A percentile compares a stretch with the other conserved stretches of the same genome.
phyloP scores from a whole-genome alignment of 306 rosid species.

The Aeschynomene evenia region DNA sequence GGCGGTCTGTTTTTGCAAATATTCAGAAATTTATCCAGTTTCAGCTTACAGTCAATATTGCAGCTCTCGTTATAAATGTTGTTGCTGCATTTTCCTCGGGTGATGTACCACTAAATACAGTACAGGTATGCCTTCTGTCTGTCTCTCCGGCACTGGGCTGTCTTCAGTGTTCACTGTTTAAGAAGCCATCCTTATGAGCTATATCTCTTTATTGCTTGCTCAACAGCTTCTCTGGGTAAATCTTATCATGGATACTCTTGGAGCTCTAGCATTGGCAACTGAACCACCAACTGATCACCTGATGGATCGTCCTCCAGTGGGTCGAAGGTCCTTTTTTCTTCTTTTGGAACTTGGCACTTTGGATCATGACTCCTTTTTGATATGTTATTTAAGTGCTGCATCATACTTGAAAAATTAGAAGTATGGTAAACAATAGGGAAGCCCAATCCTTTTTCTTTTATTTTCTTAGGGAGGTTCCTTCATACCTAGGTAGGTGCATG shows the following conservation, averaged over 20 bases:
- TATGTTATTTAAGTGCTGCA: background rate
- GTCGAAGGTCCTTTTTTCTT: constrained; percentile 57
- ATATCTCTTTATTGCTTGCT: constrained; percentile 14
- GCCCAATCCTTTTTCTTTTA: background rate
- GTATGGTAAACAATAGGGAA: background rate
- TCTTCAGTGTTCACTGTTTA: constrained; percentile 22
- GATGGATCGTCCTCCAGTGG: constrained; percentile 78
- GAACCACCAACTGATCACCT: constrained; percentile 96
- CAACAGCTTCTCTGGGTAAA: constrained; percentile 97
- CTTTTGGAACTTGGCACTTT: background rate
- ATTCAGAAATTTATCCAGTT: constrained; percentile 98
- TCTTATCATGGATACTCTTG: constrained; percentile 99
- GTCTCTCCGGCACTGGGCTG: background rate
- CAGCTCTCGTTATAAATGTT: constrained; percentile 88
- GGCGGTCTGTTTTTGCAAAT: constrained; percentile 92
- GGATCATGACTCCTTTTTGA: background rate
- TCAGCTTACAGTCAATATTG: constrained; percentile 93
- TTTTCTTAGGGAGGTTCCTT: background rate
- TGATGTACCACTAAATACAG: constrained; percentile 87
- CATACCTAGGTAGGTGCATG: background rate
- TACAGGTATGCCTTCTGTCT: constrained; percentile 67
- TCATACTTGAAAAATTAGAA: background rate
- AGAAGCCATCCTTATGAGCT: constrained; percentile 19
- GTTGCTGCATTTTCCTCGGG: constrained; percentile 89
- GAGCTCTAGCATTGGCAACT: constrained; percentile 94